phyloP scores from a whole-genome alignment of 495 filamentous ascomycete species.

The Cenococcum geophilum region DNA sequence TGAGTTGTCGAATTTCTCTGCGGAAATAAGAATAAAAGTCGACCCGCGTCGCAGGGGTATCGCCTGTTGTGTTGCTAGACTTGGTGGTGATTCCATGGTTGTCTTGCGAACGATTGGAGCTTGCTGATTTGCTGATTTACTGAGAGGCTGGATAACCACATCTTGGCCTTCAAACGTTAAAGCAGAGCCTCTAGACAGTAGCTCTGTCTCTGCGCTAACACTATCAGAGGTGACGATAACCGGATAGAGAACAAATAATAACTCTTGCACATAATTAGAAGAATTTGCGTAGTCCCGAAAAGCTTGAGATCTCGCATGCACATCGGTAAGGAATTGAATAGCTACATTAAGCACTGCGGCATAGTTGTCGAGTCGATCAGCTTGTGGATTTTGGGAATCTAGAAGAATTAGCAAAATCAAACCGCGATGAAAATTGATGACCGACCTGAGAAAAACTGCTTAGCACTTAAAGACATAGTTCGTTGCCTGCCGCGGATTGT shows the following conservation, averaged over 20 bases:
- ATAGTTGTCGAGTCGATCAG: conserved; percentile 27
- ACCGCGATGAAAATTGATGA: not conserved
- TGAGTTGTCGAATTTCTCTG: conserved; percentile 54
- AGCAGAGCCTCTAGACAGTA: conserved; percentile 68
- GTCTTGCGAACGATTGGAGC: conserved; percentile 67
- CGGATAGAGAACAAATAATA: conserved; percentile 76
- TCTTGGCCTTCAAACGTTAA: conserved; percentile 82
- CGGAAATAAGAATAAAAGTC: conserved; percentile 81
- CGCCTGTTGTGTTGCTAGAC: conserved; percentile 44
- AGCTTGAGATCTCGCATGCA: conserved; percentile 62
- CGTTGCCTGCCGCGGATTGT: conserved; percentile 16
- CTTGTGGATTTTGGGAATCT: conserved; percentile 19
- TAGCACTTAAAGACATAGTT: conserved; percentile 28
- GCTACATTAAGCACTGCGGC: conserved; percentile 57
- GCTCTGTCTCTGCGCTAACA: conserved; percentile 72
- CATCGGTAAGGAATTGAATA: conserved; percentile 69
- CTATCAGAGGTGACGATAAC: conserved; percentile 77
- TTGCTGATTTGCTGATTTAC: conserved; percentile 46
- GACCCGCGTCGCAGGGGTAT: conserved; percentile 66
- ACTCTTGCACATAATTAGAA: conserved; percentile 69
- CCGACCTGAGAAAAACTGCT: conserved; percentile 20
- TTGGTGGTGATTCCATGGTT: conserved; percentile 50
- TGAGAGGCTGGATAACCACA: conserved; percentile 70
- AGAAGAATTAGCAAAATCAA: conserved; percentile 10
- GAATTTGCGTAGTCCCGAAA: conserved; percentile 76